A percentile compares a stretch with the other conserved stretches of the same genome.
Evolutionary conservation across 306 rosid species (phyloP).

Genomic region (Cicer cuneatum): DNA sequence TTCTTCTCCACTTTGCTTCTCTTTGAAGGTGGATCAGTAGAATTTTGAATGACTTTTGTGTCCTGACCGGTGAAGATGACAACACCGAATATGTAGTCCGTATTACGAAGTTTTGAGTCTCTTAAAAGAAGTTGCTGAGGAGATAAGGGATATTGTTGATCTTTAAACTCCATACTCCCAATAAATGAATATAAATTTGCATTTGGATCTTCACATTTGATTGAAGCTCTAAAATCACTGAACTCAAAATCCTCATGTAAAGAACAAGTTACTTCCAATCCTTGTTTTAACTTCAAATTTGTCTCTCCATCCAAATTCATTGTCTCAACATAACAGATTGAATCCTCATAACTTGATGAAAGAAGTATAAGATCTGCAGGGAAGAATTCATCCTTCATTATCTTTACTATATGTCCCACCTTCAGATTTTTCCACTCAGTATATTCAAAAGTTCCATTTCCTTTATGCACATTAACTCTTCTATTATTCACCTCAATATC

Average conservation of each 20-base stretch:
- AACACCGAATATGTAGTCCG: slow-evolving; percentile 79
- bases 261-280: slow-evolving; percentile 73
- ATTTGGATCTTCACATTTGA: slow-evolving; percentile 94
- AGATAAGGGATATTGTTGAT: slow-evolving; percentile 67
- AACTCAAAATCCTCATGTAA: slow-evolving; percentile 61
- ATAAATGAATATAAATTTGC: slow-evolving; percentile 84
- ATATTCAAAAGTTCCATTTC: slow-evolving; percentile 63
- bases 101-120: slow-evolving; percentile 94
- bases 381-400: slow-evolving; percentile 84
- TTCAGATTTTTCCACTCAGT: slow-evolving; percentile 80
- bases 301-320: slow-evolving; percentile 99
- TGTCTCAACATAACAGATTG: slow-evolving; percentile 93
- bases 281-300: slow-evolving; percentile 85
- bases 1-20: slow-evolving; percentile 92
- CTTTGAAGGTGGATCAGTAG: slow-evolving; percentile 89
- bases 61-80: slow-evolving; percentile 88
- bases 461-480: slow-evolving; percentile 65
- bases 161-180: slow-evolving; percentile 75
- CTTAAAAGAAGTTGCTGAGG: slow-evolving; percentile 91
- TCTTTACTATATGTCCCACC: slow-evolving; percentile 85
- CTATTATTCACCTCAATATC: slow-evolving; percentile 83
- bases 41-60: slow-evolving; percentile 92
- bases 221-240: slow-evolving; percentile 59
- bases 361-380: slow-evolving; percentile 90
- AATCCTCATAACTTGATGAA: slow-evolving; percentile 86